These are phyloP conservation scores for Aureobasidium uvarum DNA, from an alignment of 2,329 filamentous ascomycete species.

Conservation along the genomic window DNA sequence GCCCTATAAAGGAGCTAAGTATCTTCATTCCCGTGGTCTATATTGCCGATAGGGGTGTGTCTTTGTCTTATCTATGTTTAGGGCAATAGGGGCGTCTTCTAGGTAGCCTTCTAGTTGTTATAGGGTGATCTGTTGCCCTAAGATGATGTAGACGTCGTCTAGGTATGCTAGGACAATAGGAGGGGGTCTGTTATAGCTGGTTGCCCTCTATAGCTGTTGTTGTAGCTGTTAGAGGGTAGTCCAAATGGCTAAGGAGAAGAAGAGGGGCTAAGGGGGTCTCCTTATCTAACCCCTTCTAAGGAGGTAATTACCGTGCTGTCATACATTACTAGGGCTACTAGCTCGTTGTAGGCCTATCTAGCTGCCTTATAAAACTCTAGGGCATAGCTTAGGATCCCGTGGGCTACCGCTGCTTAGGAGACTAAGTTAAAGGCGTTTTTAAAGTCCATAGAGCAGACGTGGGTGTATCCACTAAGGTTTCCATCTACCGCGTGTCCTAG, in stretches of 20 bases:
- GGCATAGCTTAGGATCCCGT: background rate
- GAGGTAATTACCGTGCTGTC: background rate
- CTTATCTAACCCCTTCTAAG: background rate
- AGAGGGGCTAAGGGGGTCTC: background rate
- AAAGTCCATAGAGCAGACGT: background rate
- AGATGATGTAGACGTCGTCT: no score
- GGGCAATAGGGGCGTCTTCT: no score
- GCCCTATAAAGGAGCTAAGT: no score
- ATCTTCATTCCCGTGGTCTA: no score
- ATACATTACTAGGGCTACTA: no score
- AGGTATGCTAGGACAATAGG: no score
- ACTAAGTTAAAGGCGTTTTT: background rate
- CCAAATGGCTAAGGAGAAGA: background rate
- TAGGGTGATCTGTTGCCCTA: no score
- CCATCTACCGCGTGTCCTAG: background rate
- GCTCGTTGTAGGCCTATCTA: background rate
- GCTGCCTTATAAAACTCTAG: background rate
- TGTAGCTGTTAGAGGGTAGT: background rate
- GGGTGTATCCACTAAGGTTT: background rate
- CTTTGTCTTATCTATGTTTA: no score
- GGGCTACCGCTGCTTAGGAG: background rate
- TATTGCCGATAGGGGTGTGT: no score
- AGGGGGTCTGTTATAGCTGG: no score
- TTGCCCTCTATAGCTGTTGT: no score
- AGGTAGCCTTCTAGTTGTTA: no score